Evolutionary conservation across 495 filamentous ascomycete species (phyloP), one percentile per base, ranked within the genome.

Genomic region (Aspergillus bertholletiae): DNA sequence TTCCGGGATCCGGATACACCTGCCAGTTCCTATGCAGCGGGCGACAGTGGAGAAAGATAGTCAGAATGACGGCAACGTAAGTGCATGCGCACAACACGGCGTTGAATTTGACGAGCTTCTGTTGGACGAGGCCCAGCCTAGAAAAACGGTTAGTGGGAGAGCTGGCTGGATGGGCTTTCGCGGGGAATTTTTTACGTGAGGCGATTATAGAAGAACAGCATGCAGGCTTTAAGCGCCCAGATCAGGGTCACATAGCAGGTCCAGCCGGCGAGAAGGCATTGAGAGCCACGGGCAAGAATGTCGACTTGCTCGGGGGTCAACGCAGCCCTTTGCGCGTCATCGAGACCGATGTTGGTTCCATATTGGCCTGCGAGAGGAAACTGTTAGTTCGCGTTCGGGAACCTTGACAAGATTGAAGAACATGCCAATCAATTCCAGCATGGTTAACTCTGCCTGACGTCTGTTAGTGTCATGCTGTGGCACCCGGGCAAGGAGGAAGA

Each of bases 221-320:
- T 71, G 63, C 75, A 73, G 5, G 74, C 61, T 57, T 84, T 84
- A 34, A 84, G 54, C 1, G 59, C 58, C 77, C 78, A 84, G 9
- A 84, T 62, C 8, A 80, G 56, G n/a, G 73, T 70, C 2, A 71
- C 73, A 54, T 82, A 83, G 1, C 70, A 61, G 7, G 67, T 71
- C 78, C 79, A 80, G 6, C 76, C 74, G 1, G 73, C 69, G 2
- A 81, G 59, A 26, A 82, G 72, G 6, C 65, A 71, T 52, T 80
- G 78, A 5, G 76, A 76, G 1, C 78, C 78, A 13, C 60, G 61
- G 0, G 73, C 74, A 12, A 75, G 66, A 7, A 63, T 37, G 11
- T 46, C 17, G 21, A 68, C 71, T 49, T 79, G 70, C 11, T 54
- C 49, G 23, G 63, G 64, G n/a, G 61, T 54, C 0, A 80, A 54